Evolutionary conservation across 139 green algal species (phyloP).

Genomic region (Zygnema cylindricum): DNA sequence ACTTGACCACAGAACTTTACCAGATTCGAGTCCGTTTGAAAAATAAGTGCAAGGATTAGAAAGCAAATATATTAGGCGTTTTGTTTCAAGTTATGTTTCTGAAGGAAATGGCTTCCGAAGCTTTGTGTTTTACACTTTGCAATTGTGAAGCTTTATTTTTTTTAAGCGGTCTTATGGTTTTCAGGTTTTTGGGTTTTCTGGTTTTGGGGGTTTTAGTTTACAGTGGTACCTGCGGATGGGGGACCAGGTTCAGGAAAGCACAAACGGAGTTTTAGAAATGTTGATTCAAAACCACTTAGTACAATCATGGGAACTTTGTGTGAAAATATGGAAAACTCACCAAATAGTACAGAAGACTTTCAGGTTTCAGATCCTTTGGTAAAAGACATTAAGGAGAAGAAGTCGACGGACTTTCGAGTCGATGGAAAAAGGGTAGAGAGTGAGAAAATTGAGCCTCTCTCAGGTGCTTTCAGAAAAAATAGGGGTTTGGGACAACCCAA

Average conservation of each 20-base stretch:
- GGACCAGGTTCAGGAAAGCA: slow-evolving; percentile 34
- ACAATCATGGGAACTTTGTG: background rate
- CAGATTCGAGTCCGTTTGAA: no score
- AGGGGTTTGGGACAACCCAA: background rate
- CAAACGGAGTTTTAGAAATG: slow-evolving; percentile 28
- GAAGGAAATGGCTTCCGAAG: no score
- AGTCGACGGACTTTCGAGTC: no score
- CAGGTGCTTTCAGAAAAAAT: background rate
- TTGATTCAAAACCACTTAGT: background rate
- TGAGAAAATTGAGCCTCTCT: background rate
- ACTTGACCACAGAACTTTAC: no score
- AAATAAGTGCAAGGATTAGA: no score
- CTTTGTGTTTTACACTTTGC: background rate
- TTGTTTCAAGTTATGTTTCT: no score
- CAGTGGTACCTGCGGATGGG: slow-evolving; percentile 24
- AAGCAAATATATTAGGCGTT: no score
- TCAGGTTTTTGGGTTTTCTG: background rate
- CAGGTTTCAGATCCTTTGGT: background rate
- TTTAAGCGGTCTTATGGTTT: background rate
- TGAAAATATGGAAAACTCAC: background rate
- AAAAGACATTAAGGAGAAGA: no score
- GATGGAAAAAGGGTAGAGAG: no score
- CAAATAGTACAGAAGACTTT: background rate
- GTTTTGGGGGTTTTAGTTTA: slow-evolving; percentile 31
- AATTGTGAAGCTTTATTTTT: background rate